These are phyloP conservation scores for Afroboletus lepidellus DNA, from an alignment of 1,284 basidiomycete genomes.

Conservation along the genomic window DNA sequence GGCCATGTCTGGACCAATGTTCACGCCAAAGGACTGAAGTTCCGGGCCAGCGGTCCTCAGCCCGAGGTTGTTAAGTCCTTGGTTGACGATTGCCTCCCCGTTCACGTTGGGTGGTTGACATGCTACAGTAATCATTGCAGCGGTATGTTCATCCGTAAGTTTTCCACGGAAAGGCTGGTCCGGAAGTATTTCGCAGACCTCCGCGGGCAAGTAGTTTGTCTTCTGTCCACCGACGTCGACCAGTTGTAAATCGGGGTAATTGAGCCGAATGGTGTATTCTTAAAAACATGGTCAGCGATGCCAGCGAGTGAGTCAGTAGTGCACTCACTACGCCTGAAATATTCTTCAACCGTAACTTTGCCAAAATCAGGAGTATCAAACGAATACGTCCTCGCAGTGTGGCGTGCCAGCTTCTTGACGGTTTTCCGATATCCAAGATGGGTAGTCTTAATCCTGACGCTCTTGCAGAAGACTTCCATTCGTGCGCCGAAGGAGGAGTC, in stretches of 20 bases:
- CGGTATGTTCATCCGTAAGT: slow-evolving; percentile 70
- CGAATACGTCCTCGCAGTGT: slow-evolving; percentile 51
- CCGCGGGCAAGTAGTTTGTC: slow-evolving; percentile 58
- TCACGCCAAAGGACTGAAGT: slow-evolving; percentile 60
- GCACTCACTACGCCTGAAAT: slow-evolving; percentile 62
- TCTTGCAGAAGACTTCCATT: slow-evolving; percentile 54
- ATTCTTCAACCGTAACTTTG: slow-evolving; percentile 59
- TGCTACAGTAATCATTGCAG: slow-evolving; percentile 67
- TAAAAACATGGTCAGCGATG: slow-evolving; percentile 2
- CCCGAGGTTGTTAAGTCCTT: slow-evolving; percentile 63
- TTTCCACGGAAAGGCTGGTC: slow-evolving; percentile 72
- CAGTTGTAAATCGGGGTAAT: slow-evolving; percentile 56
- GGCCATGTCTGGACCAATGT: slow-evolving; percentile 65
- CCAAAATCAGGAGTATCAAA: slow-evolving; percentile 58
- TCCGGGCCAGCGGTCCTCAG: slow-evolving; percentile 46
- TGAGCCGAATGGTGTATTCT: slow-evolving; percentile 65
- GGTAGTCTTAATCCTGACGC: slow-evolving; percentile 58
- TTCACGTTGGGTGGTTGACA: slow-evolving; percentile 73
- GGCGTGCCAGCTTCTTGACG: slow-evolving; percentile 50
- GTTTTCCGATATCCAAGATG: slow-evolving; percentile 71
- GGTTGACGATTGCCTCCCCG: slow-evolving; percentile 55
- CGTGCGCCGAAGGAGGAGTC: slow-evolving; percentile 56
- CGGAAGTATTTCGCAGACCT: slow-evolving; percentile 72
- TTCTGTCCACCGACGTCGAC: slow-evolving; percentile 70
- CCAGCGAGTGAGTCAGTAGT: neutral